Percentiles rank a stretch among this genome's conserved stretches.
These are phyloP conservation scores for Epicoccum sorghinum DNA, from an alignment of 2,329 filamentous ascomycete genomes.

Conservation along the genomic window DNA sequence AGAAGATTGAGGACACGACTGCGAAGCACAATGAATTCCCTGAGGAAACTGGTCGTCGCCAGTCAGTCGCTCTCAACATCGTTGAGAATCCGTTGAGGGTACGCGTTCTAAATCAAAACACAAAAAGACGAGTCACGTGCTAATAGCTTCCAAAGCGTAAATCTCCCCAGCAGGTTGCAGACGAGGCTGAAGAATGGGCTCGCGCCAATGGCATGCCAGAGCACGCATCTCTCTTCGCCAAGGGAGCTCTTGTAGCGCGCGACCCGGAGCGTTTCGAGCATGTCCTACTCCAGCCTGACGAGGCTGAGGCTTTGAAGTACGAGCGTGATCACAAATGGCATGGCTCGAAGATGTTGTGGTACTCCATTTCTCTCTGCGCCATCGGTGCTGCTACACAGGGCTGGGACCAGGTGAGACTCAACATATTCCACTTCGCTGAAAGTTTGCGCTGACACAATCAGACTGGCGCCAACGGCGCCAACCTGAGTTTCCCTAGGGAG, in stretches of 20 bases:
- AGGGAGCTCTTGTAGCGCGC: slow-evolving; percentile 76
- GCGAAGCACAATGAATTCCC: slow-evolving; percentile 15
- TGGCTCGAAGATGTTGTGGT: slow-evolving; percentile 64
- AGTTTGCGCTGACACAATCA: slow-evolving; percentile 42
- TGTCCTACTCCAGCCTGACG: slow-evolving; percentile 65
- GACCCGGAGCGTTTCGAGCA: slow-evolving; percentile 68
- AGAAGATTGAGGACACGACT: slow-evolving; percentile 13
- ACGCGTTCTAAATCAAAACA: slow-evolving; percentile 15
- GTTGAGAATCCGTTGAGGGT: slow-evolving; percentile 56
- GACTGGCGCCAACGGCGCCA: slow-evolving; percentile 61
- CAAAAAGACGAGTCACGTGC: slow-evolving; percentile 16
- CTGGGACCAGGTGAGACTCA: slow-evolving; percentile 57
- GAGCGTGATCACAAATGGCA: slow-evolving; percentile 71
- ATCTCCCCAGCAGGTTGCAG: slow-evolving; percentile 57
- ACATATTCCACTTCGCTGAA: background rate
- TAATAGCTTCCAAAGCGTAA: slow-evolving; percentile 51
- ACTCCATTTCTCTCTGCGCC: slow-evolving; percentile 71
- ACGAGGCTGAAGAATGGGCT: slow-evolving; percentile 67
- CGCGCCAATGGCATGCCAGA: slow-evolving; percentile 63
- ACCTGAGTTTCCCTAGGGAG: slow-evolving; percentile 64
- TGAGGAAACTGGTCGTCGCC: slow-evolving; percentile 37
- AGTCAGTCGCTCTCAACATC: slow-evolving; percentile 54
- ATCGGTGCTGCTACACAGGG: slow-evolving; percentile 71
- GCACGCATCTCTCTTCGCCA: slow-evolving; percentile 64
- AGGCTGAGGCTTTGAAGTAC: slow-evolving; percentile 64